Percentiles rank a stretch among this genome's conserved stretches.
phyloP scores from a whole-genome alignment of 192 early-diverging fungal genomes.

The Allomyces javanicus region DNA sequence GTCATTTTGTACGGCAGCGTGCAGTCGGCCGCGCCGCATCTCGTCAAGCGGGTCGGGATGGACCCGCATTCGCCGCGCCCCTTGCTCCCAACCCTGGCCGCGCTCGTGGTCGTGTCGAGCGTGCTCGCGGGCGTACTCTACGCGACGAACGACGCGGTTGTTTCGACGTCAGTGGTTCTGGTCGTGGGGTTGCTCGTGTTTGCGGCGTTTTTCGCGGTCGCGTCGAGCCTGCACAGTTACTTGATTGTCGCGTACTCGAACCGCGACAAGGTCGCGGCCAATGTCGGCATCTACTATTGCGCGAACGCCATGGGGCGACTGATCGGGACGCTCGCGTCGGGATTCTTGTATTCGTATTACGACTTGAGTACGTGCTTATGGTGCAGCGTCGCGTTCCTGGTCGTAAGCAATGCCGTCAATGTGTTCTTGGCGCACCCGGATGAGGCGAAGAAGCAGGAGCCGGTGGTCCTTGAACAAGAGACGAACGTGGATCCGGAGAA shows the following conservation, averaged over 20 bases:
- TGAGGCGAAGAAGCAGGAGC: too few species aligned
- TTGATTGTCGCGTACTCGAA: slow-evolving; percentile 16
- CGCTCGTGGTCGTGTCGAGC: background rate
- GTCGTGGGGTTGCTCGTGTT: slow-evolving; percentile 7
- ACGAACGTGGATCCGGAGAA: too few species aligned
- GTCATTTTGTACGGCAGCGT: slow-evolving; percentile 21
- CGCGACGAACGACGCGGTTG: background rate
- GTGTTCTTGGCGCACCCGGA: too few species aligned
- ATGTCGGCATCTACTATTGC: slow-evolving; percentile 16
- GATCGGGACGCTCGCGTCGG: slow-evolving; percentile 1
- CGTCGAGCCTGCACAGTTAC: slow-evolving; percentile 15
- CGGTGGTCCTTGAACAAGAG: too few species aligned
- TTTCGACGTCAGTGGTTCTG: background rate
- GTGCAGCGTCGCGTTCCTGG: background rate
- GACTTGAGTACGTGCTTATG: slow-evolving; percentile 1
- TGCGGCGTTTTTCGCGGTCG: slow-evolving; percentile 15
- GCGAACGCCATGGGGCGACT: slow-evolving; percentile 3
- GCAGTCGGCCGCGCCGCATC: slow-evolving; percentile 17
- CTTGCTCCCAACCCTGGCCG: background rate
- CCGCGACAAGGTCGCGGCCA: slow-evolving; percentile 16
- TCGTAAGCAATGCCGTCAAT: too few species aligned
- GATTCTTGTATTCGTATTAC: background rate
- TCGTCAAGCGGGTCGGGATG: slow-evolving; percentile 10
- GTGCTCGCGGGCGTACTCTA: background rate
- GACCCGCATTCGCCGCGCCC: background rate